These are phyloP conservation scores for Backusella macrospora DNA, from an alignment of 192 early-diverging fungal genomes.

Conservation along the genomic window DNA sequence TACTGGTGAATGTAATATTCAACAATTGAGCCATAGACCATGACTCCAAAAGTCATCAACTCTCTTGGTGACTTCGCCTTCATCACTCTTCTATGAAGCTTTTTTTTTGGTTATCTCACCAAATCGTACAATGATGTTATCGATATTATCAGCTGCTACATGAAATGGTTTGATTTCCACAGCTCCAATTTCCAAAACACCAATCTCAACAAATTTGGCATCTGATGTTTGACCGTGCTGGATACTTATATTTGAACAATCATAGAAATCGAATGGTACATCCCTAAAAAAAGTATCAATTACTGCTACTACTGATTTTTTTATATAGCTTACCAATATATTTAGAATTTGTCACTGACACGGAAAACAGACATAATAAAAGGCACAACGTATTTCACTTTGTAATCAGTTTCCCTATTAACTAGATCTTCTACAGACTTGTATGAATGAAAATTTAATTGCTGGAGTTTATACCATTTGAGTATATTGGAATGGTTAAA, in stretches of 20 bases:
- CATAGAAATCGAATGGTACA: not conserved
- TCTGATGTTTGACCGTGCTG: not conserved
- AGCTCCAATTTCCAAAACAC: not conserved
- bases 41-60: not conserved
- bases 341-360: not conserved
- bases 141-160: not conserved
- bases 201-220: conserved; percentile 1
- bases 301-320: no score
- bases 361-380: not conserved
- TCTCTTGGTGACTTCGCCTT: not conserved
- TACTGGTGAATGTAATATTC: not conserved
- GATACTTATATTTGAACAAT: not conserved
- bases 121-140: not conserved
- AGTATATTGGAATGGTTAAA: not conserved
- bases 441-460: not conserved
- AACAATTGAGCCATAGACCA: conserved; percentile 1
- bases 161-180: not conserved
- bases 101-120: not conserved
- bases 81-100: not conserved
- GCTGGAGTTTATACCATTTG: not conserved
- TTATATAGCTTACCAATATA: not conserved
- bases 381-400: not conserved
- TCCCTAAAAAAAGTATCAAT: not conserved
- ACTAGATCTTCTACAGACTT: not conserved
- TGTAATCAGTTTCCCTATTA: not conserved